Base-by-base conservation (phyloP, 2,329 filamentous ascomycete species). In the Aspergillus vadensis region DNA sequence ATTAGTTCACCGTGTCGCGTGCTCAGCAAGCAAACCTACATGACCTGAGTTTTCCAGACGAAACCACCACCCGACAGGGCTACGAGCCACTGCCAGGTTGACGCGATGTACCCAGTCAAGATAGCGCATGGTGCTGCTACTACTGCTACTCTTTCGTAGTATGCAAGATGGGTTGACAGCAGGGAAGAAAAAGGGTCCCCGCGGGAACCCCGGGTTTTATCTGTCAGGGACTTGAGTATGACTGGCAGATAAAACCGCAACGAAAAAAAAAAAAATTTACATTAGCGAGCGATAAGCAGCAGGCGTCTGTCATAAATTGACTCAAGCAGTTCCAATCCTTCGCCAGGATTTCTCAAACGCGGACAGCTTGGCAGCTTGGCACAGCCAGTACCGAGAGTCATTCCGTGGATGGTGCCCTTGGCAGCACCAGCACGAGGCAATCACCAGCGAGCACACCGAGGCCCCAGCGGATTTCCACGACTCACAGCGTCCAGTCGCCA, bases 21-120 rank as follows among this genome's bases (percentile, higher is more conserved):
- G 17, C 30, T 4, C 9, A 50, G 17, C 15, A 32, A 48, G 27
- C 21, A 54, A 23, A 83, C 87, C 81, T 84, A 91, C 89, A 84
- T 94, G 90, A 69, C 91, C 91, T 41, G 86, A 92, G 66, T 90
- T 90, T 63, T 96, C 91, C 43, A 96, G 85, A 66, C 87, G 86
- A 78, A 96, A 96, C 80, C 88, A 90, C 66, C 82, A 81, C 63
- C 91, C 91, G 61, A 92, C 82, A 36, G 82, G 75, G 72, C 87
- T 88, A 64, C 78, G 79, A 62, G 90, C 91, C 66, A 92, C 83
- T 57, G 67, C 64, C 49, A 69, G 54, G 43, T 75, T 75, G 38
- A 67, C 70, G 62, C 70, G 63, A n/a, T 67, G 61, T 50, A 70
- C 49, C 66, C 63, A 67, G n/a, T 63, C 60, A 19, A 52, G 21